These are phyloP conservation scores for Beauveria rudraprayagi DNA, from an alignment of 2,329 filamentous ascomycete species.

Conservation along the genomic window DNA sequence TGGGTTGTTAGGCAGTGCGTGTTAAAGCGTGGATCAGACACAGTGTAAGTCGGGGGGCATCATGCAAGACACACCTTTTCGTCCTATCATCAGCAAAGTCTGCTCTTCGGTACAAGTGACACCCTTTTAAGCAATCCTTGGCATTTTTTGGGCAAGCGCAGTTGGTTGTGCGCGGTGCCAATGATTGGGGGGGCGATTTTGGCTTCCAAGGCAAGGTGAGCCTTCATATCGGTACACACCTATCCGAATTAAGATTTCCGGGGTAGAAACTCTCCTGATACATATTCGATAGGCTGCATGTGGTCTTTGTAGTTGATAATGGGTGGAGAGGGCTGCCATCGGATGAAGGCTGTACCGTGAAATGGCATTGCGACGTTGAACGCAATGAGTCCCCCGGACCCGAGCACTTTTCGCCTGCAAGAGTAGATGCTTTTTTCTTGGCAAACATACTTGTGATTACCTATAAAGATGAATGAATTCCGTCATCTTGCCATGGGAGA, in stretches of 20 bases:
- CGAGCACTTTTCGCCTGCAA: too few species aligned
- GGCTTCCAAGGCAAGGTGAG: background rate
- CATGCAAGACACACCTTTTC: background rate
- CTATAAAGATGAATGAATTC: background rate
- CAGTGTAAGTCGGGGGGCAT: background rate
- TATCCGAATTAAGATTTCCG: constrained; percentile 7
- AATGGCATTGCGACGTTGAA: background rate
- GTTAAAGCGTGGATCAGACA: constrained; percentile 8
- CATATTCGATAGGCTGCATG: background rate
- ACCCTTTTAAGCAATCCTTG: background rate
- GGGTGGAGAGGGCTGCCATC: background rate
- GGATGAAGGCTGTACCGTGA: constrained; percentile 5
- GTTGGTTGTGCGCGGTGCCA: background rate
- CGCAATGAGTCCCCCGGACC: background rate
- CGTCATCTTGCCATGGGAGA: background rate
- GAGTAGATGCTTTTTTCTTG: background rate
- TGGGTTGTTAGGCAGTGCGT: background rate
- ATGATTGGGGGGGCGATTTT: background rate
- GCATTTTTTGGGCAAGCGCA: background rate
- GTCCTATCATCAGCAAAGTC: background rate
- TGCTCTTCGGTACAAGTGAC: background rate
- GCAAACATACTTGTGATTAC: background rate
- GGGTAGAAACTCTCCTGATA: constrained; percentile 9
- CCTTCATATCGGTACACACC: constrained; percentile 10
- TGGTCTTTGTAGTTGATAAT: background rate